Conservation (phyloP, 2,329 filamentous ascomycete species). For the Claviceps sp. region DNA sequence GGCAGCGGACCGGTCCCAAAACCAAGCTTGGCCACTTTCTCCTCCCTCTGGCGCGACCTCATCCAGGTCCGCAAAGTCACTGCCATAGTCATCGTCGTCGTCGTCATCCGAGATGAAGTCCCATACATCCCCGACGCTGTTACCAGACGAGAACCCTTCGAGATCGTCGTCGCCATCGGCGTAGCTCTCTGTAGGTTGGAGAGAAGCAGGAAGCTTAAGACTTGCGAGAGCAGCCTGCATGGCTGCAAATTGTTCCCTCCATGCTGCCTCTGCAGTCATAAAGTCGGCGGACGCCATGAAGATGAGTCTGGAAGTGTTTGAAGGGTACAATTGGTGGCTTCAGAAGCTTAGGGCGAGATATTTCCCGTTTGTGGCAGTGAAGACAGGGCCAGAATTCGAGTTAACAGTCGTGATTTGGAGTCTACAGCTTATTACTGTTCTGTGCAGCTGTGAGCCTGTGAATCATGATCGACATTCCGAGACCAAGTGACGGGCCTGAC, state of each 20-base stretch:
- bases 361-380: not conserved
- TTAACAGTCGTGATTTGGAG: too few relatives aligned
- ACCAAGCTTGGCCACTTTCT: slow-evolving; percentile 50
- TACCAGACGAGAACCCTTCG: slow-evolving; percentile 40
- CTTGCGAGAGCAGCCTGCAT: slow-evolving; percentile 80
- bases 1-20: slow-evolving; percentile 52
- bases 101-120: slow-evolving; percentile 73
- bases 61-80: slow-evolving; percentile 44
- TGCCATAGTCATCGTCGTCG: slow-evolving; percentile 53
- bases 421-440: too few relatives aligned
- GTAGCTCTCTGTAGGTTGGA: slow-evolving; percentile 31
- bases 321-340: not conserved
- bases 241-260: slow-evolving; percentile 70
- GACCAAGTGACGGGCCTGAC: too few relatives aligned
- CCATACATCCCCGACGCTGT: slow-evolving; percentile 74
- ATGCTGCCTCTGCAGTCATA: slow-evolving; percentile 43
- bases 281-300: slow-evolving; percentile 23
- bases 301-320: not conserved
- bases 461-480: too few relatives aligned
- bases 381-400: not conserved
- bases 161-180: slow-evolving; percentile 56
- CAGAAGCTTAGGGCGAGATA: not conserved
- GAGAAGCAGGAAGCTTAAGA: slow-evolving; percentile 37
- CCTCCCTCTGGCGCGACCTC: slow-evolving; percentile 30
- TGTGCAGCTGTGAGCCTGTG: too few relatives aligned